Evolutionary conservation across 371 early-diverging fungal genomes (phyloP).

Genomic region (Mucor piriformis): DNA sequence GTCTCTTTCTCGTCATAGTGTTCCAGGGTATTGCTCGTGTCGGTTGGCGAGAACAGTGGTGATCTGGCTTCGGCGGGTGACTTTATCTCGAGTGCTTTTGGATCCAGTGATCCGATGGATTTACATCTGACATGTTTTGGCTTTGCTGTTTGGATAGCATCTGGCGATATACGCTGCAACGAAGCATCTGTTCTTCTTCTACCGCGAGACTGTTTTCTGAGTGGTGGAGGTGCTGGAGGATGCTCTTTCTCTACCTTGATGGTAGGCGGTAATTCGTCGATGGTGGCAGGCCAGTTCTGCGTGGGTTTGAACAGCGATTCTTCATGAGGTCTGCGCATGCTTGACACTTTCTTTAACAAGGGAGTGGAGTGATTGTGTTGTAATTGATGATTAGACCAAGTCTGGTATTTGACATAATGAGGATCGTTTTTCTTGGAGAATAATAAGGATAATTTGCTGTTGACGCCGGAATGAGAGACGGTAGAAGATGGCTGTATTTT

Average conservation of each 20-base stretch:
- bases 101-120: constrained; percentile 14
- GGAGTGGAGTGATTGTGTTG: constrained; percentile 4
- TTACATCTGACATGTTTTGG: constrained; percentile 1
- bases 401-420: constrained; percentile 26
- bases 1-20: constrained; percentile 54
- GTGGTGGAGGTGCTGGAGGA: background rate
- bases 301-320: constrained; percentile 1
- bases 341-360: background rate
- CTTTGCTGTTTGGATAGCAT: background rate
- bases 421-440: constrained; percentile 21
- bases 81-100: background rate
- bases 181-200: constrained; percentile 19
- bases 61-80: background rate
- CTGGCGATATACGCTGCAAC: background rate
- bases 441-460: constrained; percentile 14
- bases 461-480: background rate
- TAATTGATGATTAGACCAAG: constrained; percentile 18
- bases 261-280: background rate
- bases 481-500: constrained; percentile 10
- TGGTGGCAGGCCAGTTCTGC: background rate
- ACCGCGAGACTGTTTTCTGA: background rate
- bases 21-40: background rate
- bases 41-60: constrained; percentile 1
- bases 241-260: constrained; percentile 6
- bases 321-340: constrained; percentile 13